Percentiles rank a stretch among this genome's conserved stretches.
phyloP scores from a whole-genome alignment of 2,329 filamentous ascomycete genomes.

The Colletotrichum lentis region DNA sequence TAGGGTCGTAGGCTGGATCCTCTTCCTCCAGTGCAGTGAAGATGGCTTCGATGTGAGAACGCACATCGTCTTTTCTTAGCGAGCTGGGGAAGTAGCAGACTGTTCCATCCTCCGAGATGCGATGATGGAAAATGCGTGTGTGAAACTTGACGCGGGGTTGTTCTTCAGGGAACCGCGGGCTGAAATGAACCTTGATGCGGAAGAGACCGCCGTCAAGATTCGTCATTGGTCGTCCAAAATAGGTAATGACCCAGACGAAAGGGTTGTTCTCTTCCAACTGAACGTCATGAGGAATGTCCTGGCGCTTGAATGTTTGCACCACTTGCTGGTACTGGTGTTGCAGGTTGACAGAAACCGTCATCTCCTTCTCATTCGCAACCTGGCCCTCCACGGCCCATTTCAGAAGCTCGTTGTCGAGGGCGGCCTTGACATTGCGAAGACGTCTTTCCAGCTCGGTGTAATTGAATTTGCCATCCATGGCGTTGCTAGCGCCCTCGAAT shows the following conservation, averaged over 20 bases:
- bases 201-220: constrained; percentile 93
- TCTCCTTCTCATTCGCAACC: constrained; percentile 68
- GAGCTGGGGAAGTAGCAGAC: constrained; percentile 79
- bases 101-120: constrained; percentile 80
- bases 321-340: constrained; percentile 87
- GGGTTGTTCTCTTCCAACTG: constrained; percentile 82
- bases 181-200: constrained; percentile 80
- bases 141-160: constrained; percentile 85
- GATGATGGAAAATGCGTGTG: constrained; percentile 86
- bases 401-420: constrained; percentile 75
- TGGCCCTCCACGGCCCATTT: constrained; percentile 77
- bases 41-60: constrained; percentile 84
- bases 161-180: constrained; percentile 84
- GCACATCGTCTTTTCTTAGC: constrained; percentile 75
- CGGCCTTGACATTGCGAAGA: constrained; percentile 72
- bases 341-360: constrained; percentile 81
- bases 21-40: constrained; percentile 87
- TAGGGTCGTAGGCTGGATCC: constrained; percentile 85
- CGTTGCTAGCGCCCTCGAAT: constrained; percentile 80
- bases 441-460: constrained; percentile 78
- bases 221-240: constrained; percentile 92
- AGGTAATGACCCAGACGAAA: constrained; percentile 87
- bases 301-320: constrained; percentile 74
- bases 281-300: constrained; percentile 77
- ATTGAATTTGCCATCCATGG: constrained; percentile 86